Base-by-base conservation (phyloP, 1,139 yeast species). In the Candida sojae region DNA sequence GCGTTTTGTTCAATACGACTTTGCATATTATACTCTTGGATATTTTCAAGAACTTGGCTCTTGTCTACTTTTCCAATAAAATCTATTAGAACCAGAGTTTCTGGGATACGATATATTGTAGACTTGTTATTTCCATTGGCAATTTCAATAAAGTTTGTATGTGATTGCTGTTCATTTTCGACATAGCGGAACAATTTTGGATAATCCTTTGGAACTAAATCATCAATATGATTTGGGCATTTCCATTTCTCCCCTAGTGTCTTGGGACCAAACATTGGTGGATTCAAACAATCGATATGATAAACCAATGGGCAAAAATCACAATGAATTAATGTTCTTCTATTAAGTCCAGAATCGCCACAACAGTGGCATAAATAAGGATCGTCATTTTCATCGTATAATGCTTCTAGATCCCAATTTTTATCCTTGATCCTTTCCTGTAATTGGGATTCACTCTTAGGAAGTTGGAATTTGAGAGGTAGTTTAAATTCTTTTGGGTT, bases 241-340 rank as follows among this genome's bases (percentile, higher is more conserved):
- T 83, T 84, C 99, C 99, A 93, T 61, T 88, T 88, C 39, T 80
- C 77, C 1, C 96, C 95, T 38, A 90, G 67, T 25, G 88, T 82
- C 59, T 90, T 89, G n/a, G 86, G 81, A 6, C 86, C 76, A 23
- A 88, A 77, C 58, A 89, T 68, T 1, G 97, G 96, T 8, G 89
- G 88, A 41, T 77, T 76, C 10, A 93, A 67, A 65, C 99, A 93
- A 66, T 93, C 98, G 42, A 92, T 68, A 65, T 93, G 99, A 96
- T 97, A 93, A 11, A 85, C 80, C n/a, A 87, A 73, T 0, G 86
- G 75, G 66, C 99, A 93, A 59, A 85, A 87, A 61, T 92, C 97
- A 64, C 99, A 93, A 50, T 82, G 83, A 12, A 86, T 80, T 33
- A 93, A 53, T 65, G 78, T 53, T 71, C 77, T 50, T 67, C 79